These are phyloP conservation scores for Candida oleophila DNA, from an alignment of 805 yeast species.

Conservation along the genomic window DNA sequence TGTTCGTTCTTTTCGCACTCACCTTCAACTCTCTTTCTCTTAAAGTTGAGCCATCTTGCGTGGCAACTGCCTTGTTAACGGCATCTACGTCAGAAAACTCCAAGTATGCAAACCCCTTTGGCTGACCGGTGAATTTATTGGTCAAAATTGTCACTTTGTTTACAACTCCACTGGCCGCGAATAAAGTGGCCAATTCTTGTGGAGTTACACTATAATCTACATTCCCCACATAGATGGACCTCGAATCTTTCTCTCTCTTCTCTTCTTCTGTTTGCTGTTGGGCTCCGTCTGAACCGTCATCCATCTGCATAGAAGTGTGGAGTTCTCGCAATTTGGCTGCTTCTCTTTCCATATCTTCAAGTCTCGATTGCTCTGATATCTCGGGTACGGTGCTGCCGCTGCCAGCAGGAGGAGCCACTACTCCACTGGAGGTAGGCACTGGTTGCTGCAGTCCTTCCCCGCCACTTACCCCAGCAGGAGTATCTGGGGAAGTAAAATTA, in stretches of 20 bases:
- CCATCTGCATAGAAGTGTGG: conserved; percentile 38
- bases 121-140: conserved; percentile 74
- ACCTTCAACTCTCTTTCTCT: conserved; percentile 74
- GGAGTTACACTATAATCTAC: conserved; percentile 81
- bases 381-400: conserved; percentile 2
- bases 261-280: conserved; percentile 36
- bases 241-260: conserved; percentile 68
- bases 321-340: conserved; percentile 60
- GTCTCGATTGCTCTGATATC: conserved; percentile 36
- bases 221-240: conserved; percentile 80
- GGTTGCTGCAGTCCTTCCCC: neutral
- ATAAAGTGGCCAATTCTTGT: conserved; percentile 74
- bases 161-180: conserved; percentile 67
- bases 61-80: conserved; percentile 61
- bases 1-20: conserved; percentile 73
- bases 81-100: conserved; percentile 72
- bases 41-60: conserved; percentile 62
- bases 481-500: neutral
- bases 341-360: conserved; percentile 60
- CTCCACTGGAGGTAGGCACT: neutral
- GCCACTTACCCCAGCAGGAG: neutral
- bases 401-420: neutral
- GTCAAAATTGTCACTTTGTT: conserved; percentile 76
- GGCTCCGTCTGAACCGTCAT: conserved; percentile 8
- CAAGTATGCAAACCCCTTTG: conserved; percentile 85